Percentiles rank a stretch among this genome's conserved stretches.
Evolutionary conservation across 495 filamentous ascomycete genomes (phyloP).

Genomic region (Articulospora tetracladia): DNA sequence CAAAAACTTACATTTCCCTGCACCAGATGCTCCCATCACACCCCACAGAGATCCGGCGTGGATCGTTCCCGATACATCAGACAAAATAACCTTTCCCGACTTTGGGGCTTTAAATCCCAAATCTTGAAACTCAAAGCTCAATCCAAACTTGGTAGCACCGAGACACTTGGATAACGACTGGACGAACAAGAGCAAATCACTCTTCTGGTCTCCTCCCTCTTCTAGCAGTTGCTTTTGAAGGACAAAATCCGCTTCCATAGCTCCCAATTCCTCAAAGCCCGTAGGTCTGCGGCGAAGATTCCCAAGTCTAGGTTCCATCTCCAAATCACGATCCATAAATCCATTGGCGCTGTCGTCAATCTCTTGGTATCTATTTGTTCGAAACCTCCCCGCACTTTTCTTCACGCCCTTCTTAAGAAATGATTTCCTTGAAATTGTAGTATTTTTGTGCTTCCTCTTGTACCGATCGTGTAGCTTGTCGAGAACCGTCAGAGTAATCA

Average conservation of each 20-base stretch:
- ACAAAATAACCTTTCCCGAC: constrained; percentile 38
- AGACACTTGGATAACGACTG: constrained; percentile 46
- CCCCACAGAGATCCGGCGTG: constrained; percentile 33
- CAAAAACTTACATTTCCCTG: constrained; percentile 63
- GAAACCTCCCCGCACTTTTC: constrained; percentile 7
- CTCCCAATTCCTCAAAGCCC: constrained; percentile 35
- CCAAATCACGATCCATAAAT: constrained; percentile 24
- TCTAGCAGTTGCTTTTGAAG: constrained; percentile 14
- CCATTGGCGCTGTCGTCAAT: constrained; percentile 29
- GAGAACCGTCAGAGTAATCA: constrained; percentile 29
- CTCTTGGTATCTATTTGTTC: constrained; percentile 27
- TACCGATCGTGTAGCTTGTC: constrained; percentile 26
- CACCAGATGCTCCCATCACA: constrained; percentile 62
- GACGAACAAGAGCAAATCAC: constrained; percentile 42
- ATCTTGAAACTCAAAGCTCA: constrained; percentile 45
- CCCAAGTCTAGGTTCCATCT: constrained; percentile 25
- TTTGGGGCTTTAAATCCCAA: constrained; percentile 42
- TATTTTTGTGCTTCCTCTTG: constrained; percentile 7
- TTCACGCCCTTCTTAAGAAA: not conserved
- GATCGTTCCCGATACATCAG: constrained; percentile 47
- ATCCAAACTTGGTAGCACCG: constrained; percentile 42
- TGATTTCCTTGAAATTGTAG: not conserved
- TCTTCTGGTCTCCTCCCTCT: constrained; percentile 28
- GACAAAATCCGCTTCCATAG: constrained; percentile 23
- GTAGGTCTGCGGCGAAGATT: constrained; percentile 23